These are phyloP conservation scores for Cladosporium colombiae DNA, from an alignment of 2,329 filamentous ascomycete species.

Conservation along the genomic window DNA sequence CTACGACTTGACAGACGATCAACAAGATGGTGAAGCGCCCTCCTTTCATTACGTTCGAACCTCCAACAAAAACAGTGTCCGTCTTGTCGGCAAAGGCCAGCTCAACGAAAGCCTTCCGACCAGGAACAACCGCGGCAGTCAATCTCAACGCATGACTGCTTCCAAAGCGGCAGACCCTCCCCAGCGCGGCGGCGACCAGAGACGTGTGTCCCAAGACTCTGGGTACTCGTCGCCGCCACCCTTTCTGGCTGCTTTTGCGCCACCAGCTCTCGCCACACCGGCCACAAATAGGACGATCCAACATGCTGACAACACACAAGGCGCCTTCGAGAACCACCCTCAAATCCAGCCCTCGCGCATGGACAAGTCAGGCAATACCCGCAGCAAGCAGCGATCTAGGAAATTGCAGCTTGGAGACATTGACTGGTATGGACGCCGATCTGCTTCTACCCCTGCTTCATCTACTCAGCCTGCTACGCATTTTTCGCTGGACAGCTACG, in stretches of 20 bases:
- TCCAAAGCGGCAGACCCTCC: conserved; percentile 11
- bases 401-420: conserved; percentile 96
- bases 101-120: conserved; percentile 42
- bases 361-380: conserved; percentile 63
- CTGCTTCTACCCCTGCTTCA: conserved; percentile 23
- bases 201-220: conserved; percentile 21
- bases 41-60: conserved; percentile 45
- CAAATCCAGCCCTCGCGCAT: conserved; percentile 46
- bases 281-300: conserved; percentile 8
- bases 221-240: conserved; percentile 18
- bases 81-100: conserved; percentile 37
- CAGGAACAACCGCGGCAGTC: conserved; percentile 21
- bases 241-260: conserved; percentile 4
- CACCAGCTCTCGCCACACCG: not conserved
- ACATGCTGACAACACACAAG: conserved; percentile 34
- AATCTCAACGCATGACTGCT: conserved; percentile 18
- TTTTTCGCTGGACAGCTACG: conserved; percentile 32
- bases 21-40: conserved; percentile 68
- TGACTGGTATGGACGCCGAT: conserved; percentile 71
- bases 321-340: conserved; percentile 36
- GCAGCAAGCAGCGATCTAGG: conserved; percentile 76
- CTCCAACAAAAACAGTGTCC: conserved; percentile 53
- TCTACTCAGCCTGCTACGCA: conserved; percentile 26
- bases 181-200: conserved; percentile 11
- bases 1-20: conserved; percentile 82